phyloP scores from a whole-genome alignment of 2,329 filamentous ascomycete species.

The Trichoderma aggressivum region DNA sequence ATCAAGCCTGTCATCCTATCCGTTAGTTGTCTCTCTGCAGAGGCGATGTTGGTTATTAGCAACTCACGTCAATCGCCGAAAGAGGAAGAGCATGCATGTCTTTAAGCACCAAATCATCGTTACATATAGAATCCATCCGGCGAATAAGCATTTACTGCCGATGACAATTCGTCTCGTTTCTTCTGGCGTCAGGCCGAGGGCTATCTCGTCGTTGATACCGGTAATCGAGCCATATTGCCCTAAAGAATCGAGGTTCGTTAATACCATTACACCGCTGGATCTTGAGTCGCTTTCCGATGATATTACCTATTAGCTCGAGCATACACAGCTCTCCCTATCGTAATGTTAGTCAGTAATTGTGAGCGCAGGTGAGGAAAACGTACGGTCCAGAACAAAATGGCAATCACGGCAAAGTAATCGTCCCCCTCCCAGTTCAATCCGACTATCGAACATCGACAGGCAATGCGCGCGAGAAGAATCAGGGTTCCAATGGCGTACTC shows the following conservation, averaged over 20 bases:
- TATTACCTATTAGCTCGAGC: conserved; percentile 35
- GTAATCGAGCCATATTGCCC: conserved; percentile 26
- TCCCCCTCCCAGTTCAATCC: conserved; percentile 42
- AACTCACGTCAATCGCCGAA: conserved; percentile 36
- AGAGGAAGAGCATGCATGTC: conserved; percentile 39
- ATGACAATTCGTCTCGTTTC: conserved; percentile 22
- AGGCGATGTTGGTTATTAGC: background rate
- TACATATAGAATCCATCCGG: conserved; percentile 37
- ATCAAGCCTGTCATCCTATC: conserved; percentile 19
- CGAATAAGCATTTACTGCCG: conserved; percentile 25
- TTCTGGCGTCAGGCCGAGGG: conserved; percentile 17
- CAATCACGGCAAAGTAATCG: conserved; percentile 39
- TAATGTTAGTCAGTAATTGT: background rate
- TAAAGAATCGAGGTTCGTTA: background rate
- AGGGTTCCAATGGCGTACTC: conserved; percentile 40
- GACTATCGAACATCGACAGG: conserved; percentile 37
- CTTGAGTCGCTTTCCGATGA: background rate
- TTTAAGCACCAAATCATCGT: conserved; percentile 40
- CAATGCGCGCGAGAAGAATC: conserved; percentile 38
- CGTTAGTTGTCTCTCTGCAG: background rate
- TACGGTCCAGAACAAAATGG: conserved; percentile 39
- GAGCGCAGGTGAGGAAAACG: background rate
- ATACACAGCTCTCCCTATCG: conserved; percentile 29
- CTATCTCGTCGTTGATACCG: conserved; percentile 24
- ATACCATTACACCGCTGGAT: too few species aligned